Evolutionary conservation across 2,329 filamentous ascomycete species (phyloP).

Genomic region (Bipolaris bicolor): DNA sequence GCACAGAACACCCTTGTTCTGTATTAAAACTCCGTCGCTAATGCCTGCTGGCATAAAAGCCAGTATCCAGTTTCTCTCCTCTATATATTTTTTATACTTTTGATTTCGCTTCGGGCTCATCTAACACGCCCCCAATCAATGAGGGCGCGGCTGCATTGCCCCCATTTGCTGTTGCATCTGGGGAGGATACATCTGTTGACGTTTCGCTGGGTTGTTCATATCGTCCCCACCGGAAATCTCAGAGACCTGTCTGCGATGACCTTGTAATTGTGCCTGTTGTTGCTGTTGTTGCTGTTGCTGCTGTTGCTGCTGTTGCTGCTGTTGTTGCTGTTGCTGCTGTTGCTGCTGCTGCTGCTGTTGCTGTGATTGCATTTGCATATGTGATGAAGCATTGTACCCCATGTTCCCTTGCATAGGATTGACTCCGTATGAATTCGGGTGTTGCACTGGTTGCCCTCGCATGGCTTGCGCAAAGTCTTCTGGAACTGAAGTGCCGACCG

Average conservation of each 20-base stretch:
- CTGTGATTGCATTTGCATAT: constrained; percentile 47
- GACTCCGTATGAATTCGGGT: constrained; percentile 48
- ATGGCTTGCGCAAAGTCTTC: constrained; percentile 56
- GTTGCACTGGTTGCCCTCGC: constrained; percentile 45
- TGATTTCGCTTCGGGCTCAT: background rate
- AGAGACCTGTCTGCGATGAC: constrained; percentile 64
- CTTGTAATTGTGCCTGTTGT: constrained; percentile 26
- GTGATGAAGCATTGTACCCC: constrained; percentile 49
- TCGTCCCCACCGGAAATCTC: constrained; percentile 64
- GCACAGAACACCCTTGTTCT: background rate
- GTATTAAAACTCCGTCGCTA: constrained; percentile 1
- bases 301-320: constrained; percentile 29
- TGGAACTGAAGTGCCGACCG: constrained; percentile 56
- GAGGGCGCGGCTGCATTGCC: constrained; percentile 58
- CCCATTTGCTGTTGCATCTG: constrained; percentile 54
- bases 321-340: constrained; percentile 27
- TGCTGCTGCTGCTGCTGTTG: constrained; percentile 4
- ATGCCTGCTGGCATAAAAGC: constrained; percentile 5
- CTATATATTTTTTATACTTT: background rate
- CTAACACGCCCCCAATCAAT: constrained; percentile 31
- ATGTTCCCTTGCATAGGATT: constrained; percentile 44
- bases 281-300: constrained; percentile 35
- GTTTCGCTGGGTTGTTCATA: constrained; percentile 60
- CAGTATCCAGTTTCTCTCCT: background rate
- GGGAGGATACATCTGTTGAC: constrained; percentile 62